A percentile compares a stretch with the other conserved stretches of the same genome.
phyloP scores from a whole-genome alignment of 2,329 filamentous ascomycete species.

The Tolypocladium album region DNA sequence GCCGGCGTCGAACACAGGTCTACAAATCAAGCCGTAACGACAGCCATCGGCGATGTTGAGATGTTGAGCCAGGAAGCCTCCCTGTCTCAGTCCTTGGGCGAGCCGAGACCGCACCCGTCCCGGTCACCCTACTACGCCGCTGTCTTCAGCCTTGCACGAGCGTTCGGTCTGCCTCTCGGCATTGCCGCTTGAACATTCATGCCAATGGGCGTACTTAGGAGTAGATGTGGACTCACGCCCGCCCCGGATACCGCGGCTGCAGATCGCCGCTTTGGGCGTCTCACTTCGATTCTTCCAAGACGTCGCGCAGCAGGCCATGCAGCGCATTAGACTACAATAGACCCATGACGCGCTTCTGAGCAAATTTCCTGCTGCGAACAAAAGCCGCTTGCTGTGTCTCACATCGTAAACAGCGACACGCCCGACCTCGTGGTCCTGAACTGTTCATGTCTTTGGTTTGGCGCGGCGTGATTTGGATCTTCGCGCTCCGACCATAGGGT shows the following conservation, averaged over 20 bases:
- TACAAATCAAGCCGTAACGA: not conserved
- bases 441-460: not conserved
- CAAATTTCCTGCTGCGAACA: not conserved
- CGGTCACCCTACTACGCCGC: not conserved
- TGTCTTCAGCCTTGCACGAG: not conserved
- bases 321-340: not conserved
- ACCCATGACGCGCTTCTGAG: not conserved
- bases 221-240: not conserved
- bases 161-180: not conserved
- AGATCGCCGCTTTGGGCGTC: not conserved
- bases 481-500: not conserved
- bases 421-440: not conserved
- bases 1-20: not conserved
- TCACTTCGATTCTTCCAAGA: not conserved
- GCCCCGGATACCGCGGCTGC: not conserved
- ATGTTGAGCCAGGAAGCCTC: not conserved
- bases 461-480: not conserved
- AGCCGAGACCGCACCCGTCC: not conserved
- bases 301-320: not conserved
- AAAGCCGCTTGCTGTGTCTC: not conserved
- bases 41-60: not conserved
- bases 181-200: not conserved
- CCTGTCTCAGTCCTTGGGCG: not conserved
- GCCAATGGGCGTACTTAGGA: not conserved
- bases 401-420: not conserved